These are phyloP conservation scores for Penicillium sclerotiorum DNA, from an alignment of 2,329 filamentous ascomycete species.

Conservation along the genomic window DNA sequence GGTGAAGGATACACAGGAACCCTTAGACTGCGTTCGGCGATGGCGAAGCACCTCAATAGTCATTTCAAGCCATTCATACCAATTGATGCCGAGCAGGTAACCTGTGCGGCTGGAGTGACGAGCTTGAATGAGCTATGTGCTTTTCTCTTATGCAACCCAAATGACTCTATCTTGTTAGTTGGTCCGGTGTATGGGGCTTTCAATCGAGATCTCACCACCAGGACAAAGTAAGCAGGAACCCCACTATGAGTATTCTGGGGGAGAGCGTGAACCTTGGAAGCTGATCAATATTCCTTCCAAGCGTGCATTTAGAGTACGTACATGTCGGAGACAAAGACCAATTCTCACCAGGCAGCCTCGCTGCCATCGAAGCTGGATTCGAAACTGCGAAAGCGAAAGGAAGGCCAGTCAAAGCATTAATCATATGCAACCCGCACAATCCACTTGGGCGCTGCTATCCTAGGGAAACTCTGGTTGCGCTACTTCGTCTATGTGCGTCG, in stretches of 20 bases:
- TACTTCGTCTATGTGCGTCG: constrained; percentile 1
- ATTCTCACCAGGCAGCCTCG: background rate
- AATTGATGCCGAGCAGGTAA: background rate
- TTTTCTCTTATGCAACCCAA: background rate
- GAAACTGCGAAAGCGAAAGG: background rate
- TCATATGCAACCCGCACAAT: constrained; percentile 12
- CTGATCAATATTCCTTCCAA: background rate
- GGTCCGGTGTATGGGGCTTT: constrained; percentile 5
- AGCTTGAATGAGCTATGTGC: constrained; percentile 5
- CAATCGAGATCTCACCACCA: constrained; percentile 3
- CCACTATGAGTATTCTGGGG: background rate
- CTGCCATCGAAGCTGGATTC: constrained; percentile 3
- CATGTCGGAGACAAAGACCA: constrained; percentile 1
- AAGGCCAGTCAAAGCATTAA: background rate
- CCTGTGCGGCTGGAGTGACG: constrained; percentile 1
- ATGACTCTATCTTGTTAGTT: constrained; percentile 1
- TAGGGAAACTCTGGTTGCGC: background rate
- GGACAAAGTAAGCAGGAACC: constrained; percentile 1
- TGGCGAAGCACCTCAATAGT: constrained; percentile 3
- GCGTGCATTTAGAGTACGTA: constrained; percentile 1
- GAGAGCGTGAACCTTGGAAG: too few species aligned
- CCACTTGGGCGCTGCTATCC: constrained; percentile 10
- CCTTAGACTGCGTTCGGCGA: constrained; percentile 3
- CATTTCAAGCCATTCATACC: background rate
- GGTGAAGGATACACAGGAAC: constrained; percentile 2